Base-by-base conservation (phyloP, 768 basidiomycete genomes). In the Trametes gibbosa region DNA sequence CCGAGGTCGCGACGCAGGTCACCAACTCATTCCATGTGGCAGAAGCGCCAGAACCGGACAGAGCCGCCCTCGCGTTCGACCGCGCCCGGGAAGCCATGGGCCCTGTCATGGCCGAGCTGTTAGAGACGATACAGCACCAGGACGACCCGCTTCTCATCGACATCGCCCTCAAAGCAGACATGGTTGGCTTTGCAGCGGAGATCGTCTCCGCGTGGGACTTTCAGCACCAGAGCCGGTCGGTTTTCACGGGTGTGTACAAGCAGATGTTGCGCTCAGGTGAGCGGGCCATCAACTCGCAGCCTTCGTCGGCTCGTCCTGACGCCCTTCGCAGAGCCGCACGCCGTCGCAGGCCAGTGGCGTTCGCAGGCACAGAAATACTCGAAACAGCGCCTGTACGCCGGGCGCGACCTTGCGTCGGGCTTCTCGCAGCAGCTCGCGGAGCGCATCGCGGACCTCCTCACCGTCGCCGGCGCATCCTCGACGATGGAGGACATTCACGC, bases 71-170 rank as follows among this genome's bases (percentile, higher is more conserved):
- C 7, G 56, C 63, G n/a, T 64, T 57, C 46, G 63, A 64, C 29
- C 63, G 60, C 34, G 50, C 63, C 17, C 53, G 59, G 19, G 59
- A 50, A 42, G 63, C 63, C 3, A 60, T 65, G 24, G 64, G 64
- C 12, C 64, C 64, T 2, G 53, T 62, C 42, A 65, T 65, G 61
- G 64, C 64, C 12, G 64, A 65, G 55, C 55, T 65, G 12, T 41
- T 66, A 12, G 57, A 59, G 58, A 53, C 62, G 9, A 62, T 62
- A 10, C 57, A 65, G 6, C 64, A 65, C 46, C 53, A 62, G 32
- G 64, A 65, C 14, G 64, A 65, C 58, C 64, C 64, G n/a, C 59
- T 65, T 46, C 54, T 62, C 37, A 49, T 65, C 40, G 60, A 65
- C 51, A 62, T 65, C 52, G 65, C 63, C 19, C 54, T 66, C 41